phyloP scores from a whole-genome alignment of 257 asterid species.

The Solanum gracilifrons region DNA sequence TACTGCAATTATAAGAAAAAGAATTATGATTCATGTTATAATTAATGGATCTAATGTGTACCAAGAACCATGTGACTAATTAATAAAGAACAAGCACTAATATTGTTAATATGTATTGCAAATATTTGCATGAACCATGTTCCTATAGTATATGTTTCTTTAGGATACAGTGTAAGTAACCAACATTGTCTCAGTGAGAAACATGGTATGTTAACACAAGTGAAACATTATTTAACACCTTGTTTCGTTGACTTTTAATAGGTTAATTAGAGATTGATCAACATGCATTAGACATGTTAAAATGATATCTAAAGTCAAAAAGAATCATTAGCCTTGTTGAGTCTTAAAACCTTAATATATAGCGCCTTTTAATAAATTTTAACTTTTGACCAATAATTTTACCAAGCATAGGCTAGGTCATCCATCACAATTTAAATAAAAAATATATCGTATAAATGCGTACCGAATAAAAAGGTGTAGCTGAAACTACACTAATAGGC shows the following conservation, averaged over 20 bases:
- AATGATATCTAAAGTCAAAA: neutral
- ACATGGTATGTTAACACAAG: too few relatives aligned
- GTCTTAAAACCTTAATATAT: neutral
- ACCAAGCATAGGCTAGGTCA: too few relatives aligned
- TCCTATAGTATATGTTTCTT: slow-evolving; percentile 8
- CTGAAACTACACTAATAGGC: slow-evolving; percentile 55
- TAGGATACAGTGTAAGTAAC: slow-evolving; percentile 3
- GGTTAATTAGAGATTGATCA: too few relatives aligned
- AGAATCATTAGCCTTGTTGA: neutral
- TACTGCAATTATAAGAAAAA: neutral
- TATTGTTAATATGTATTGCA: neutral
- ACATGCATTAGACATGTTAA: neutral
- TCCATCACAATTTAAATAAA: too few relatives aligned
- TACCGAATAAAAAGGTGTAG: slow-evolving; percentile 75
- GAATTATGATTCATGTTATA: too few relatives aligned
- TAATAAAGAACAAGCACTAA: too few relatives aligned
- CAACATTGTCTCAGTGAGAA: neutral
- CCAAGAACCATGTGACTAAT: too few relatives aligned
- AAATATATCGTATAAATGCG: neutral
- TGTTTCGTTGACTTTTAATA: too few relatives aligned
- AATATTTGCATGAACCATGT: slow-evolving; percentile 16
- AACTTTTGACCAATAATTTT: too few relatives aligned
- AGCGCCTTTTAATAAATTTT: too few relatives aligned
- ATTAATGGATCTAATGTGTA: too few relatives aligned
- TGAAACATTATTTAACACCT: too few relatives aligned